Conservation (phyloP, 805 yeast species). For the Wickerhamomyces hampshirensis region DNA sequence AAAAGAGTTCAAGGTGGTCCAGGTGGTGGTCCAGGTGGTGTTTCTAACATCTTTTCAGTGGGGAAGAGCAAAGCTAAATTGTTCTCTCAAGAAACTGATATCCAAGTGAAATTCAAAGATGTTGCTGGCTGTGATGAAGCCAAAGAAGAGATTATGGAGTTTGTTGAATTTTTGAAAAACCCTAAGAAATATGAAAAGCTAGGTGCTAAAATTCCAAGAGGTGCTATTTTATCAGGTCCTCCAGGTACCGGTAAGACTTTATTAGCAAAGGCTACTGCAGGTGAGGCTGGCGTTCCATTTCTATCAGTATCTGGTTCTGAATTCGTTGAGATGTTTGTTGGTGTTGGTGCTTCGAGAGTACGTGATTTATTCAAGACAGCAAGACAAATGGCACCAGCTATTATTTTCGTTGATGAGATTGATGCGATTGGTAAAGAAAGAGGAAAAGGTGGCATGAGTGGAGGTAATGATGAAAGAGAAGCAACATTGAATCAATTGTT, state of each 20-base stretch:
- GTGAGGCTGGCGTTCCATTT: constrained; percentile 94
- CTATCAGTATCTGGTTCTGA: constrained; percentile 90
- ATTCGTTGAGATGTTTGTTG: constrained; percentile 95
- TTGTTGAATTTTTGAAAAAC: constrained; percentile 81
- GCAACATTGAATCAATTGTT: constrained; percentile 86
- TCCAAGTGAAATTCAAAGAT: constrained; percentile 77
- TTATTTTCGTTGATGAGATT: constrained; percentile 89
- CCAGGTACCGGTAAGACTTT: constrained; percentile 97
- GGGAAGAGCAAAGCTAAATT: constrained; percentile 77
- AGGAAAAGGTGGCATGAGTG: constrained; percentile 66
- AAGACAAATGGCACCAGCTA: constrained; percentile 84
- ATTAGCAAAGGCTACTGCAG: constrained; percentile 92
- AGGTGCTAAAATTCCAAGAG: constrained; percentile 94
- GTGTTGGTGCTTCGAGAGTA: constrained; percentile 94
- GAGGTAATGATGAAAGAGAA: constrained; percentile 90
- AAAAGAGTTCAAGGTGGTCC: constrained; percentile 39
- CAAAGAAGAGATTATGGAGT: constrained; percentile 92
- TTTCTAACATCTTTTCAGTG: constrained; percentile 68
- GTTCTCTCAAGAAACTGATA: constrained; percentile 79
- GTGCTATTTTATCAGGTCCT: constrained; percentile 91
- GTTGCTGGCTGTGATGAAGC: constrained; percentile 97
- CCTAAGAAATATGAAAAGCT: constrained; percentile 80
- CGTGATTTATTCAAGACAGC: constrained; percentile 90
- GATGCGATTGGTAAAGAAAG: constrained; percentile 93
- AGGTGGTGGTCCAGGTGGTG: constrained; percentile 46